Conservation (phyloP, 306 rosid genomes). For the Cicer bijugum region DNA sequence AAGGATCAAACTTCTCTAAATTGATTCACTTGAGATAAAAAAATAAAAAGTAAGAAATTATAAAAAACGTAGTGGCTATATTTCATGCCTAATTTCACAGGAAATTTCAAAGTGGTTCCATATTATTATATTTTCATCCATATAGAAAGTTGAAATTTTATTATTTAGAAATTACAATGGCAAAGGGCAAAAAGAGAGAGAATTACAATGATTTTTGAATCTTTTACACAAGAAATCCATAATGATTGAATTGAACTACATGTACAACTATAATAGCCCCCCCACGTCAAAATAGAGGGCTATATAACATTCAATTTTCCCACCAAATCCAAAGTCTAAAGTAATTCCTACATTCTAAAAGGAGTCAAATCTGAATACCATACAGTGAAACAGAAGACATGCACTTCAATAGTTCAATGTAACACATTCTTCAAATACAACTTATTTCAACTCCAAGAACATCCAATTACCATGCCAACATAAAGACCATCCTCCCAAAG, state of each 20-base stretch:
- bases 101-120: not conserved
- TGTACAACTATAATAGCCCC: not conserved
- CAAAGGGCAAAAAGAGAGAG: not conserved
- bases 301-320: not conserved
- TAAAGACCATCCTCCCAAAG: not conserved
- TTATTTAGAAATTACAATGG: not conserved
- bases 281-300: not conserved
- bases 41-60: not conserved
- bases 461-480: slow-evolving; percentile 15
- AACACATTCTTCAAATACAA: slow-evolving; percentile 20
- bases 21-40: not conserved
- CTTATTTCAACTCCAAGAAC: not conserved
- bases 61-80: not conserved
- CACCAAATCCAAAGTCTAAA: not conserved
- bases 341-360: not conserved
- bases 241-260: not conserved
- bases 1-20: not conserved
- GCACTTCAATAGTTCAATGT: slow-evolving; percentile 14
- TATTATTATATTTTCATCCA: not conserved
- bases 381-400: not conserved
- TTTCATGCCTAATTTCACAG: slow-evolving; percentile 4
- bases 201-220: not conserved
- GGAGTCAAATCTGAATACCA: not conserved
- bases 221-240: not conserved
- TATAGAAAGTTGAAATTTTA: not conserved